Evolutionary conservation across 176 grass and related monocot species (phyloP).

Genomic region (Eleusine indica): DNA sequence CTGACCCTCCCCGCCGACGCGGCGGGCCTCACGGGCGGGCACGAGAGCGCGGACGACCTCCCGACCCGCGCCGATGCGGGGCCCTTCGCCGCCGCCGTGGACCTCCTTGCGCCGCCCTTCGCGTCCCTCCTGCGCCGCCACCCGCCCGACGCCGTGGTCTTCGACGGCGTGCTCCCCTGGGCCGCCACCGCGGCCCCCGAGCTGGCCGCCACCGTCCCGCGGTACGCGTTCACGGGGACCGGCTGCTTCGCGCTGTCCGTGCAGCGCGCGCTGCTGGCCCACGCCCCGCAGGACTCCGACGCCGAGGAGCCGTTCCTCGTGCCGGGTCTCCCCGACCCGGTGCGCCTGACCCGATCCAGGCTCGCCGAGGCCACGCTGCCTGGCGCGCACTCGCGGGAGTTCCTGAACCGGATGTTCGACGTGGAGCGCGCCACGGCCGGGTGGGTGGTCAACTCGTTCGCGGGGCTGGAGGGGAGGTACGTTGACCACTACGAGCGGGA

Average conservation of each 20-base stretch:
- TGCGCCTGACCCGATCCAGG: conserved; percentile 54
- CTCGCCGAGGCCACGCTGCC: conserved; percentile 66
- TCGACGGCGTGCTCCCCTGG: conserved; percentile 70
- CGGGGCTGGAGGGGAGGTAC: conserved; percentile 54
- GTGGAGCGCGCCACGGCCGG: conserved; percentile 55
- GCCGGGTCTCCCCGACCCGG: conserved; percentile 45
- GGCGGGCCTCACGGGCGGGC: conserved; percentile 39
- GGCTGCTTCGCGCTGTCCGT: conserved; percentile 71
- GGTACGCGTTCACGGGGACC: conserved; percentile 64
- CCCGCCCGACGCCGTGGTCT: conserved; percentile 58
- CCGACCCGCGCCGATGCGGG: conserved; percentile 50
- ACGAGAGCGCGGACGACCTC: conserved; percentile 61
- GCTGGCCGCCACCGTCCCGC: conserved; percentile 39
- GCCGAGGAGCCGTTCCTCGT: conserved; percentile 62
- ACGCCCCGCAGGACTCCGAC: conserved; percentile 47
- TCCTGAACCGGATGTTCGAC: conserved; percentile 50
- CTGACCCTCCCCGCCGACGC: conserved; percentile 35
- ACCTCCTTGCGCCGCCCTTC: conserved; percentile 65
- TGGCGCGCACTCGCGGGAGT: conserved; percentile 46
- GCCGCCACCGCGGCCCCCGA: conserved; percentile 46
- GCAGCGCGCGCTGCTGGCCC: conserved; percentile 48
- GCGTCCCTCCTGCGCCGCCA: conserved; percentile 30
- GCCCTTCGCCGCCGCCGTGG: conserved; percentile 47
- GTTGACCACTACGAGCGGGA: conserved; percentile 62
- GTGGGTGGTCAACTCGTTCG: conserved; percentile 74